phyloP scores from a whole-genome alignment of 1,139 yeast genomes.

The Magnusiomyces tetraspermus region DNA sequence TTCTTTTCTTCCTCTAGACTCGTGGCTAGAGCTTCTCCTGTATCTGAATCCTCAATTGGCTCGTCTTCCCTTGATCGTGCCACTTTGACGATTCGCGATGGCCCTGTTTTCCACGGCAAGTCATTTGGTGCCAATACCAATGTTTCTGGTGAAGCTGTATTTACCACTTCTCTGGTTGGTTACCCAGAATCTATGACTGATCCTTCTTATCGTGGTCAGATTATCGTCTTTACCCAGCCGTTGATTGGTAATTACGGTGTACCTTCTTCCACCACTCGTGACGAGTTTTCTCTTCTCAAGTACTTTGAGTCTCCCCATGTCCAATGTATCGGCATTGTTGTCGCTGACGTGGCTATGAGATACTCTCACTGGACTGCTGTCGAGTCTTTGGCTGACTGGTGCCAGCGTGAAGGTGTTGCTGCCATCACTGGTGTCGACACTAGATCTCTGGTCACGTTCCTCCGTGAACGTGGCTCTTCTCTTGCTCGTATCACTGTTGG shows the following conservation, averaged over 20 bases:
- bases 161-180: slow-evolving; percentile 94
- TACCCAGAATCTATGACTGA: slow-evolving; percentile 99
- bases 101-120: slow-evolving; percentile 86
- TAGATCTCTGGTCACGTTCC: slow-evolving; percentile 80
- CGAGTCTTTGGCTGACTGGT: slow-evolving; percentile 90
- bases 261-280: slow-evolving; percentile 73
- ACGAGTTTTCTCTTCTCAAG: slow-evolving; percentile 73
- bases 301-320: slow-evolving; percentile 85
- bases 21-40: slow-evolving; percentile 38
- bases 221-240: slow-evolving; percentile 93
- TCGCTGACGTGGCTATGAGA: slow-evolving; percentile 88
- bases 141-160: slow-evolving; percentile 93
- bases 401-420: slow-evolving; percentile 91
- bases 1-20: slow-evolving; percentile 14
- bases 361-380: slow-evolving; percentile 99
- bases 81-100: slow-evolving; percentile 81
- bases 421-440: slow-evolving; percentile 97
- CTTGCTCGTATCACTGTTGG: slow-evolving; percentile 84
- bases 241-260: slow-evolving; percentile 97
- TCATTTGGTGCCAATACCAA: slow-evolving; percentile 93
- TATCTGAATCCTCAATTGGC: slow-evolving; percentile 33
- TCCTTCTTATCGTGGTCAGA: slow-evolving; percentile 94
- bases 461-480: slow-evolving; percentile 93
- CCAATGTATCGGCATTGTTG: slow-evolving; percentile 94
- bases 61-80: slow-evolving; percentile 55